Evolutionary conservation across 2,329 filamentous ascomycete species (phyloP).

Genomic region (Fusarium praegraminearum): DNA sequence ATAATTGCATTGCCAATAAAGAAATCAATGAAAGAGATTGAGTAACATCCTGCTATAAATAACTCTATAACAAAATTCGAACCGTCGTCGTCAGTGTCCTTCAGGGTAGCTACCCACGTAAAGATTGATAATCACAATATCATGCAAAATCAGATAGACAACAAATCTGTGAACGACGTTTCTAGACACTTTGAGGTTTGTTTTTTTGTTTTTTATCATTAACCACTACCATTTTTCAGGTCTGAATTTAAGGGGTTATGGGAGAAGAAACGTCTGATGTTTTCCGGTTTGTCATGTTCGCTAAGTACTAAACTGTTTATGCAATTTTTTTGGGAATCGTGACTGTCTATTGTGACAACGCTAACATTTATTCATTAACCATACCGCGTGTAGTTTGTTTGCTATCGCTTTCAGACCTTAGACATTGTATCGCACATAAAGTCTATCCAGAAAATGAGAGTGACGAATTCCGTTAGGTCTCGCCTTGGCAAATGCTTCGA

Average conservation of each 20-base stretch:
- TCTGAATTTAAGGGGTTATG: not conserved
- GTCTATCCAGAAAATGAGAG: slow-evolving; percentile 85
- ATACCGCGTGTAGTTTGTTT: not conserved
- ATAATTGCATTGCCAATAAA: too few species aligned
- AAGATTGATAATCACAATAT: not conserved
- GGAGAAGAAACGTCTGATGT: not conserved
- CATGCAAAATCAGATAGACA: not conserved
- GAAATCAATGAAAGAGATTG: too few species aligned
- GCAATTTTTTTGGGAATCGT: not conserved
- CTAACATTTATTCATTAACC: not conserved
- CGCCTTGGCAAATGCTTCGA: slow-evolving; percentile 79
- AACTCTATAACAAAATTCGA: not conserved
- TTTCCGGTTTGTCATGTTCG: not conserved
- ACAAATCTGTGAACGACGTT: not conserved
- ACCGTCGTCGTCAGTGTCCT: not conserved
- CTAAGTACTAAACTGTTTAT: not conserved
- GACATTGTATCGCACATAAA: slow-evolving; percentile 79
- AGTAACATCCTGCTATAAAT: not conserved
- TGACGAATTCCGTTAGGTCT: slow-evolving; percentile 89
- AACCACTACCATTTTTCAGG: not conserved
- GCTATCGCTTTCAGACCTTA: slow-evolving; percentile 23
- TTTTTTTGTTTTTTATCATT: not conserved
- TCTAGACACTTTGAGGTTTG: not conserved
- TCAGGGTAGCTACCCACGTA: not conserved
- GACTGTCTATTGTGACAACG: not conserved